Conservation (phyloP, 441 rosid species). For the Pelargonium cotyledonis region DNA sequence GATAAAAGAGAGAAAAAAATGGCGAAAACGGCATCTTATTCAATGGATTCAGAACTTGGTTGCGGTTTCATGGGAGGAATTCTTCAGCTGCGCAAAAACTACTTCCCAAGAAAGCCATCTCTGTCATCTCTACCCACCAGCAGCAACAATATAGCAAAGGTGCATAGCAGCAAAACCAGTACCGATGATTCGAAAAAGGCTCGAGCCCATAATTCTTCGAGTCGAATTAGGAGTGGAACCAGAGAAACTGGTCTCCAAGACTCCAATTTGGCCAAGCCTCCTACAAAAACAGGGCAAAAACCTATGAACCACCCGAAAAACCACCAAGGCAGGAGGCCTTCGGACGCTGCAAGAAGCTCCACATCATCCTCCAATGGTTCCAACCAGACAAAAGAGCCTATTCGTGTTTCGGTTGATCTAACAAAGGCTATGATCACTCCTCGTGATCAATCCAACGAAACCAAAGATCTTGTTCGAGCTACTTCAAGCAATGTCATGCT, state of each 20-base stretch:
- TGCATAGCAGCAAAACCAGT: not conserved
- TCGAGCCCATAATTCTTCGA: slow-evolving; percentile 26
- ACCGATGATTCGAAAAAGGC: slow-evolving; percentile 21
- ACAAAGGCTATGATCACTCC: slow-evolving; percentile 19
- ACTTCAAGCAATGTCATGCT: slow-evolving; percentile 38
- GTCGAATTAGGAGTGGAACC: slow-evolving; percentile 29
- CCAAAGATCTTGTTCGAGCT: slow-evolving; percentile 31
- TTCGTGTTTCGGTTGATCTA: slow-evolving; percentile 29
- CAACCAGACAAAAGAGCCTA: slow-evolving; percentile 15
- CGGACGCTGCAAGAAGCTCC: slow-evolving; percentile 39
- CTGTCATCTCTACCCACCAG: slow-evolving; percentile 25
- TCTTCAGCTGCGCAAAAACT: slow-evolving; percentile 35
- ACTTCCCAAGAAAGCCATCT: slow-evolving; percentile 23
- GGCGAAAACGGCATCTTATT: slow-evolving; percentile 29
- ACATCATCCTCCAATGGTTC: slow-evolving; percentile 34
- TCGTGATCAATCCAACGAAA: slow-evolving; percentile 24
- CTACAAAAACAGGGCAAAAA: slow-evolving; percentile 27
- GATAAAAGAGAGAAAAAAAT: slow-evolving; percentile 20
- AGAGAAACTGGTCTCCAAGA: slow-evolving; percentile 19
- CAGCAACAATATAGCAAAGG: slow-evolving; percentile 9
- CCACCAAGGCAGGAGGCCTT: slow-evolving; percentile 18
- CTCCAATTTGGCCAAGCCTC: slow-evolving; percentile 20
- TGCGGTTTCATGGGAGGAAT: slow-evolving; percentile 57
- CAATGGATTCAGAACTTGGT: slow-evolving; percentile 33
- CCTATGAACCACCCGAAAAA: slow-evolving; percentile 17